Evolutionary conservation across 441 rosid genomes (phyloP).

Genomic region (Macaranga tanarius): DNA sequence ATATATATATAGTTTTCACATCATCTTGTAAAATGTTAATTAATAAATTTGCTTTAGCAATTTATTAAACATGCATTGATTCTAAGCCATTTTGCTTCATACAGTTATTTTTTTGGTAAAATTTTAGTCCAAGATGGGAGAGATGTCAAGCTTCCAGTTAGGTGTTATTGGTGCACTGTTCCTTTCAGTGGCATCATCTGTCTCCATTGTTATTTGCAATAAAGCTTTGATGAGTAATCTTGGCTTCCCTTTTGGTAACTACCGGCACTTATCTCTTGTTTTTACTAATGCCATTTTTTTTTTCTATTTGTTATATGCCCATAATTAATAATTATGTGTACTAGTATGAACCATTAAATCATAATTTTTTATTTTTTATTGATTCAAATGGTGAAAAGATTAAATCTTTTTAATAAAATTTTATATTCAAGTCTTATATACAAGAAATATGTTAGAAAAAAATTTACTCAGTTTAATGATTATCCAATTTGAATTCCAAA

Average conservation of each 20-base stretch:
- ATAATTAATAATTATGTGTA: background rate
- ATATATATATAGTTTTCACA: background rate
- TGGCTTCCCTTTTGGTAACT: slow-evolving; percentile 94
- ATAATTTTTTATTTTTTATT: too few relatives aligned
- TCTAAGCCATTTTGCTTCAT: too few relatives aligned
- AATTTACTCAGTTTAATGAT: too few relatives aligned
- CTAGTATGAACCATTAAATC: too few relatives aligned
- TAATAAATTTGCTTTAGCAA: background rate
- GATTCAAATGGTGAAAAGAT: too few relatives aligned
- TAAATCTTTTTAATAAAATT: too few relatives aligned
- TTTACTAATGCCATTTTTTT: background rate
- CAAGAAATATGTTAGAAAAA: too few relatives aligned
- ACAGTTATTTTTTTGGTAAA: background rate
- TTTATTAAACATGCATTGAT: background rate
- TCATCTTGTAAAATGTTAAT: background rate
- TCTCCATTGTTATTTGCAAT: slow-evolving; percentile 96
- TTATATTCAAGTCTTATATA: too few relatives aligned
- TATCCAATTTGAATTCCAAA: too few relatives aligned
- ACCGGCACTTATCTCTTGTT: background rate
- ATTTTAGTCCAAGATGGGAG: slow-evolving; percentile 59
- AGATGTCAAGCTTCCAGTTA: slow-evolving; percentile 74
- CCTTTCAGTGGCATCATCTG: slow-evolving; percentile 95
- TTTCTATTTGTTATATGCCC: background rate
- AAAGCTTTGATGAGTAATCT: slow-evolving; percentile 98
- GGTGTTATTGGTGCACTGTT: slow-evolving; percentile 93